Base-by-base conservation (phyloP, 257 asterid genomes). In the Ilex asprella region DNA sequence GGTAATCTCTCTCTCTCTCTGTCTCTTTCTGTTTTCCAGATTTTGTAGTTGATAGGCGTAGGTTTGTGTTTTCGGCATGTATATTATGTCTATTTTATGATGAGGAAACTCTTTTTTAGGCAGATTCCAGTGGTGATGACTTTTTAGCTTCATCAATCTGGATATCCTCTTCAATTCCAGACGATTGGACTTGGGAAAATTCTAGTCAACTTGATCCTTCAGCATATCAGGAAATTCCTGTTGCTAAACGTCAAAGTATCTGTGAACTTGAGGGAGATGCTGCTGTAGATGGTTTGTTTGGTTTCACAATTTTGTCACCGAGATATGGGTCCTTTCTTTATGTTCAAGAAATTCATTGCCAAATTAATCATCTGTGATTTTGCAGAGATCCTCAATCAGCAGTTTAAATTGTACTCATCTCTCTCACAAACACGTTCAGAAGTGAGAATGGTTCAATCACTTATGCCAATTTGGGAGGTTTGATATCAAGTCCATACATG, bases 381-480 rank as follows among this genome's bases (percentile, higher is more conserved):
- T 78, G 65, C 95, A 92, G 99, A 91, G 67, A 83, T 92, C 63
- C 68, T 83, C 62, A 92, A 92, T 76, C 97, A 83, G 80, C 81
- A 82, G 70, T 68, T 69, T 64, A 70, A 77, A 64, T 80, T 89
- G 8, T 83, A 68, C 61, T 73, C 83, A 31, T 73, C 87, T 67
- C 93, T 85, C 71, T 86, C 99, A 11, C 97, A 89, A 79, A 65
- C 80, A 68, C 59, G 62, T 74, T 75, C 95, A 56, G 81, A 81
- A 54, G 74, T 73, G 82, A 86, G 81, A 85, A 82, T 83, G 96
- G 96, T 92, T 69, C 99, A 84, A 80, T 92, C 99, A 56, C 79
- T 92, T 30, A 75, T 92, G 65, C 97, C 97, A 39, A 92, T 92
- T 60, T 92, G 97, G 99, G 94, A 89, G 97, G 99, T 89, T 74